These are phyloP conservation scores for Phoma sp. DNA, from an alignment of 2,329 filamentous ascomycete genomes.

Conservation along the genomic window DNA sequence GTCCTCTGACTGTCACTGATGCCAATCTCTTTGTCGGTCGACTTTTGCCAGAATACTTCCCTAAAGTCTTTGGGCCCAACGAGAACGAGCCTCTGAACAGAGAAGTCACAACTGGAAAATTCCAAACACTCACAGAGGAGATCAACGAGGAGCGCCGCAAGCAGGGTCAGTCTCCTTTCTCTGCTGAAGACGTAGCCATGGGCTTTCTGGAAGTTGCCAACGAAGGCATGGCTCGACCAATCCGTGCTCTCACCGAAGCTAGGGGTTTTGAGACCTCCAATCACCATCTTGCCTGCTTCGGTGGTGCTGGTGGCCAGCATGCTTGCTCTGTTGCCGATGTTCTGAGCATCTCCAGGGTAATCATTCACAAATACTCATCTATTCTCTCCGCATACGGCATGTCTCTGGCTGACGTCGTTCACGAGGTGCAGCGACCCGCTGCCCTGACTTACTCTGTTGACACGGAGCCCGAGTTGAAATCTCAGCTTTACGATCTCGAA, in stretches of 20 bases:
- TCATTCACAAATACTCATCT: slow-evolving; percentile 83
- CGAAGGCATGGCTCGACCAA: slow-evolving; percentile 85
- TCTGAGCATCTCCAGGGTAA: slow-evolving; percentile 78
- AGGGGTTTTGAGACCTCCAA: slow-evolving; percentile 86
- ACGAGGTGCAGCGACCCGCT: slow-evolving; percentile 2
- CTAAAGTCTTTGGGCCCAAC: slow-evolving; percentile 86
- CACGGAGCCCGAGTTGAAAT: neutral
- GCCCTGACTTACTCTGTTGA: neutral
- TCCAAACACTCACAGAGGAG: slow-evolving; percentile 73
- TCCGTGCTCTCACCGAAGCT: slow-evolving; percentile 84
- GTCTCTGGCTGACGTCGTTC: slow-evolving; percentile 70
- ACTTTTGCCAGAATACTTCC: slow-evolving; percentile 84
- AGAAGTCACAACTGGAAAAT: slow-evolving; percentile 71
- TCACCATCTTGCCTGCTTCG: slow-evolving; percentile 85
- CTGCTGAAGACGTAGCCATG: slow-evolving; percentile 75
- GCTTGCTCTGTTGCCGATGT: slow-evolving; percentile 85
- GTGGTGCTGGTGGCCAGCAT: slow-evolving; percentile 86
- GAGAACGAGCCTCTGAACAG: slow-evolving; percentile 79
- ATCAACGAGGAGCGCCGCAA: slow-evolving; percentile 67
- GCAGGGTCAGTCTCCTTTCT: slow-evolving; percentile 62
- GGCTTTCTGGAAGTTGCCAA: slow-evolving; percentile 87
- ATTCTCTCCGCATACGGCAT: slow-evolving; percentile 88
- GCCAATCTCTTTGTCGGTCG: slow-evolving; percentile 83
- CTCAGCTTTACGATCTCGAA: neutral
- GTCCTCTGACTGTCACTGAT: slow-evolving; percentile 84